A percentile compares a stretch with the other conserved stretches of the same genome.
These are phyloP conservation scores for Marasmius tenuissimus DNA, from an alignment of 1,284 basidiomycete genomes.

Conservation along the genomic window DNA sequence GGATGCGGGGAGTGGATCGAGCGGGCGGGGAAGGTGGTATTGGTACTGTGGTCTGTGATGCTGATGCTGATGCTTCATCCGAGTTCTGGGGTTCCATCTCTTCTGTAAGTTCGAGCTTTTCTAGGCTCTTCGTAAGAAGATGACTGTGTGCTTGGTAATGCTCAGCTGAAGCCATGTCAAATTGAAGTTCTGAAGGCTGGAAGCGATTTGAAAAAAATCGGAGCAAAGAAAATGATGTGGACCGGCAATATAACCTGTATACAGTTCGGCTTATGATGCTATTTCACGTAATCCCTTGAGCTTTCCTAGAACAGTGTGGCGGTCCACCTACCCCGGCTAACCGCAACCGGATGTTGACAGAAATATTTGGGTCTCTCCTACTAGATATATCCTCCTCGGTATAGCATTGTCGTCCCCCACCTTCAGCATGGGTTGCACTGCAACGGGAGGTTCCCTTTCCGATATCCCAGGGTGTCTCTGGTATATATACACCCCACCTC, in stretches of 20 bases:
- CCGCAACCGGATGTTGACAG: background rate
- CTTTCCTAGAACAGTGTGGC: background rate
- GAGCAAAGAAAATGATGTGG: background rate
- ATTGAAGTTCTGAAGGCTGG: background rate
- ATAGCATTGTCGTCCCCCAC: constrained; percentile 8
- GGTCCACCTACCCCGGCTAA: background rate
- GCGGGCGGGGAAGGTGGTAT: constrained; percentile 12
- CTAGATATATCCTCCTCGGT: background rate
- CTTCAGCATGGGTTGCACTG: constrained; percentile 13
- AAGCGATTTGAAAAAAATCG: background rate
- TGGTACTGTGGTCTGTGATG: background rate
- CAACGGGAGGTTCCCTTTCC: constrained; percentile 15
- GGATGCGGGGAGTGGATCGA: constrained; percentile 39
- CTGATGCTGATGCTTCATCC: background rate
- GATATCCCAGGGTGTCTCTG: constrained; percentile 10
- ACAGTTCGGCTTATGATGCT: background rate
- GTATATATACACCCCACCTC: constrained; percentile 7
- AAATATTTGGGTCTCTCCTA: background rate
- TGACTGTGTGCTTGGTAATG: constrained; percentile 9
- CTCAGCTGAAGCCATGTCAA: background rate
- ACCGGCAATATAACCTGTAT: background rate
- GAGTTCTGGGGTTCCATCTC: background rate
- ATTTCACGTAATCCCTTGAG: background rate
- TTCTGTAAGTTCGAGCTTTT: constrained; percentile 8
- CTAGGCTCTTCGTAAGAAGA: constrained; percentile 9